Evolutionary conservation across 495 filamentous ascomycete species (phyloP), one percentile per base, ranked within the genome.

Genomic region (Cladorrhinum samala): DNA sequence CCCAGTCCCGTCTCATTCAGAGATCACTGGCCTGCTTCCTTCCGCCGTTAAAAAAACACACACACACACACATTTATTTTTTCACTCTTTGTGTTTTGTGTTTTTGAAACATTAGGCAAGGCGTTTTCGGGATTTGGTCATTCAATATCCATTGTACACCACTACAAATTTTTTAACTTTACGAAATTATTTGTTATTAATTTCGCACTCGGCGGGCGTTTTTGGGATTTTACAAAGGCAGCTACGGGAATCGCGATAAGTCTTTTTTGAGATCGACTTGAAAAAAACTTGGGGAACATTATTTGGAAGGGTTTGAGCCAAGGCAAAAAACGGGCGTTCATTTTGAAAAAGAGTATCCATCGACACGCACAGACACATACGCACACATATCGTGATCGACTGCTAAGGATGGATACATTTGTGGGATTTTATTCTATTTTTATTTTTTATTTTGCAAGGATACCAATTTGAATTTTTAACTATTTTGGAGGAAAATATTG

Each of bases 1-100:
- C 75, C 75, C 6, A 74, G 70, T 54, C 75, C 75, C 21, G 71
- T 77, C 51, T 69, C 71, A 63, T 77, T 73, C 57, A 66, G 68
- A 25, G 70, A 75, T 54, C 69, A 74, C 56, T 77, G 75, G 75
- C 68, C 65, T 40, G 48, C 58, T 21, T 48, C 57, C 25, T 51
- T 63, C 24, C 64, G 64, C 37, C 62, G 60, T 42, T 67, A 44
- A 59, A 57, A 33, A 6, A 33, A 33, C 27, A 33, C 5, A 6
- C 5, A 33, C 27, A 33, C 5, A 11, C 5, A 33, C 27, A 33
- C 5, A 5, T 33, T 33, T 33, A 6, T 11, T 33, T 33, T 33
- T 33, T 33, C 27, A 6, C 11, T 33, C 27, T 33, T 6, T 6
- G 27, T 11, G 11, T 6, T 33, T n/a, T n/a, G n/a, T n/a, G n/a